These are phyloP conservation scores for Phytophthora crassamura DNA, from an alignment of 352 stramenopile genomes.

Conservation along the genomic window DNA sequence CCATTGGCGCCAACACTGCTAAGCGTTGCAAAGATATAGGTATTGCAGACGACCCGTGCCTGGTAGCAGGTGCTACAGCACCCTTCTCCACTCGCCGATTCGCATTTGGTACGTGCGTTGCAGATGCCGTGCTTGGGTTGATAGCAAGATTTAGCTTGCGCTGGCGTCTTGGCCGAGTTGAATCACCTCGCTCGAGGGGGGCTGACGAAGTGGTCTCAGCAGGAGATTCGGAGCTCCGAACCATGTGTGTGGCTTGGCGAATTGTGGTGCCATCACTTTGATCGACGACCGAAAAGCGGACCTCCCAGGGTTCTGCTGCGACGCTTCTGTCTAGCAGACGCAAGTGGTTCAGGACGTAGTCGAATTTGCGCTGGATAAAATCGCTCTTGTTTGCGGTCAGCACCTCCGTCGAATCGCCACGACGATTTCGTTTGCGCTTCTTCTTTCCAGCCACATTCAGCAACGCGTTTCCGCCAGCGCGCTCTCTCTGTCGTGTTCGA, in stretches of 20 bases:
- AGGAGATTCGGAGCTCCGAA: background rate
- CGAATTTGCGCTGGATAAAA: conserved; percentile 39
- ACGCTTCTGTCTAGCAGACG: conserved; percentile 30
- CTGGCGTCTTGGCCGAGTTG: background rate
- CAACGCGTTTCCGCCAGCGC: conserved; percentile 3
- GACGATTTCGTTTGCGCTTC: conserved; percentile 27
- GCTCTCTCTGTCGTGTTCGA: conserved; percentile 23
- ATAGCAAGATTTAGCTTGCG: background rate
- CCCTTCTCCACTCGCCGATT: no score
- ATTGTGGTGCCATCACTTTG: conserved; percentile 28
- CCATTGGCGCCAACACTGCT: no score
- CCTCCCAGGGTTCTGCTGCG: conserved; percentile 32
- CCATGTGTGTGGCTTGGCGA: conserved; percentile 35
- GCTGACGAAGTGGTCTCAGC: conserved; percentile 13
- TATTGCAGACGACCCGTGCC: no score
- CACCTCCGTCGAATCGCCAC: conserved; percentile 9
- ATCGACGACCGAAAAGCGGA: conserved; percentile 46
- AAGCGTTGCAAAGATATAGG: no score
- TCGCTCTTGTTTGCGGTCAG: conserved; percentile 38
- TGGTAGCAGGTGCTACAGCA: no score
- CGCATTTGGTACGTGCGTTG: background rate
- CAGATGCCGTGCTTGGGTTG: background rate
- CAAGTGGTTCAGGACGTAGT: conserved; percentile 52
- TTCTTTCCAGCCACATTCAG: conserved; percentile 34
- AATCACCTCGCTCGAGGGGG: background rate